A percentile compares a stretch with the other conserved stretches of the same genome.
These are phyloP conservation scores for Scutellaria minor DNA, from an alignment of 257 asterid genomes.

Conservation along the genomic window DNA sequence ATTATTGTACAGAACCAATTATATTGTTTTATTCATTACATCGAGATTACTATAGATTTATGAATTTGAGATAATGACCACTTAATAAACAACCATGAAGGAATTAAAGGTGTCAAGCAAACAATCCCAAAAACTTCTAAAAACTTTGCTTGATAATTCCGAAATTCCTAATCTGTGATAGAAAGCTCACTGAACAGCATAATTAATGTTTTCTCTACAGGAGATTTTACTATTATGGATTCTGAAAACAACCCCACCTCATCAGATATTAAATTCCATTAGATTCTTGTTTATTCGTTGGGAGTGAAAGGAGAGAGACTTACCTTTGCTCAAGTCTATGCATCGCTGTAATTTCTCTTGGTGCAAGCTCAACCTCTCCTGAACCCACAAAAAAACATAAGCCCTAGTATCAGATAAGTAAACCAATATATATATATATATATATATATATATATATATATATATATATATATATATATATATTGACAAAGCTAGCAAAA, in stretches of 20 bases:
- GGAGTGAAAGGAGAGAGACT: conserved; percentile 23
- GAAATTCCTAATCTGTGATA: conserved; percentile 1
- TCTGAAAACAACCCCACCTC: conserved; percentile 23
- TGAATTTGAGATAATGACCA: conserved; percentile 12
- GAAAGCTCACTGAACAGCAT: conserved; percentile 23
- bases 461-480: too few species aligned
- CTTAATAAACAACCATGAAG: conserved; percentile 8
- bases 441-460: too few species aligned
- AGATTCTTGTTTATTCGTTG: conserved; percentile 8
- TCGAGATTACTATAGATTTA: background rate
- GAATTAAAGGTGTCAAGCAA: conserved; percentile 15
- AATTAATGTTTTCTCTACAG: conserved; percentile 9
- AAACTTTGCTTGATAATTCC: background rate
- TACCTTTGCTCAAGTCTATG: conserved; percentile 79
- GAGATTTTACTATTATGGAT: background rate
- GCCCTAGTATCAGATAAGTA: too few species aligned
- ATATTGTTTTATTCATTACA: conserved; percentile 12
- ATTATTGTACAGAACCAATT: conserved; percentile 4
- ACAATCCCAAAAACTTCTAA: conserved; percentile 2
- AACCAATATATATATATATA: too few species aligned
- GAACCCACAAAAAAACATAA: conserved; percentile 28
- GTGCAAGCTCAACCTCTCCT: conserved; percentile 87
- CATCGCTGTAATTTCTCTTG: conserved; percentile 77
- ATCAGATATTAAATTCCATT: background rate
- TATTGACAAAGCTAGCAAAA: background rate